Evolutionary conservation across 257 asterid genomes (phyloP), one percentile per base, ranked within the genome.

Genomic region (Primulina tabacum): DNA sequence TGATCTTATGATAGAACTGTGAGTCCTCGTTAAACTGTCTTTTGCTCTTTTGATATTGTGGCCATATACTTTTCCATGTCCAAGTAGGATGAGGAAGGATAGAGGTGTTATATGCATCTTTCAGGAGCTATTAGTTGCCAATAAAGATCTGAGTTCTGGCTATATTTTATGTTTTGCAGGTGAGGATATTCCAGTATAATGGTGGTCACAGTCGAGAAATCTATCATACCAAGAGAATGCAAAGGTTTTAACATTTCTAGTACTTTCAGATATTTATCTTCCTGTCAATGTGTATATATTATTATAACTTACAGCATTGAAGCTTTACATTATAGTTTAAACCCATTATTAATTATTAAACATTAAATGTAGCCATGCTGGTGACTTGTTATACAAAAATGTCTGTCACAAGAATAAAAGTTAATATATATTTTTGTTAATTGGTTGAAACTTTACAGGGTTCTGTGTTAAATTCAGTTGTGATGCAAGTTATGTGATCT

Each of bases 1-100:
- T 97, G 99, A 73, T 93, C 97, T 61, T 93, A 93, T 73, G 99
- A 93, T 79, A 85, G 99, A 84, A 89, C 97, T 40, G 99, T 93
- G 80, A 86, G 95, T 80, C 76, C 62, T 66, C 63, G 38, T 18
- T 65, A 30, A 26, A 62, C 2, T 16, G 59, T 66, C 18, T n/a
- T 29, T 21, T 37, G 63, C 40, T 60, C 34, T 61, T 40, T 18
- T 30, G 24, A 40, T 70, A 32, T 21, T 34, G 14, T 43, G 53
- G 9, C 43, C 11, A 8, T 43, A 3, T 4, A 3, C 53, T 11
- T 12, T 53, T 71, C 40, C 53, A 11, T 43, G n/a, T 43, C 6
- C 53, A 4, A 43, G 53, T 43, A 43, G 53, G 53, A 43, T 11
- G 53, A 12, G 53, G n/a, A 43, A 43, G 53, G 53, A 43, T 43